Base-by-base conservation (phyloP, 257 asterid species). In the Fraxinus pennsylvanica region DNA sequence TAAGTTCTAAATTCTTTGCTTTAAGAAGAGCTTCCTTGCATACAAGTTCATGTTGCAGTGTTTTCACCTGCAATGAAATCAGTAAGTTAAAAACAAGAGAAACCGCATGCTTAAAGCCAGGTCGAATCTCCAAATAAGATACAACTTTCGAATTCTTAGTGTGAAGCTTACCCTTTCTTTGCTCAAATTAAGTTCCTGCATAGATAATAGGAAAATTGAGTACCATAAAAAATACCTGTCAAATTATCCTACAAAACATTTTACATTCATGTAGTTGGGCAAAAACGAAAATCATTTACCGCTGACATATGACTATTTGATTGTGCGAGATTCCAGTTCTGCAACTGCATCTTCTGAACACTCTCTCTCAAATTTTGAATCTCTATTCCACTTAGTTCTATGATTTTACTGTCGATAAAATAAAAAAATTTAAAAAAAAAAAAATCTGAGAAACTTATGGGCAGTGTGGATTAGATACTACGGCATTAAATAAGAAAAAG, bases 301-400 rank as follows among this genome's bases (percentile, higher is more conserved):
- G 94, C 92, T 67, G 81, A 74, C 91, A 94, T 90, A n/a, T 76
- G 92, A 78, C 91, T 88, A 75, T 94, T 94, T 38, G 93, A 84
- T 81, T 90, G 94, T 87, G 97, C 98, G 77, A 94, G 91, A 78
- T 75, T 87, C 96, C 96, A 91, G 66, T 94, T 94, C 65, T 94
- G 98, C 83, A 88, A 75, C 85, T 91, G 97, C 92, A 92, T 82
- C 80, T 88, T 94, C 87, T 94, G 94, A 74, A 92, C 86, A 81
- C 84, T 86, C 38, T 72, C 52, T 76, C 92, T 87, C 86, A 92
- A 66, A 38, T 83, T 89, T 84, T 89, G 91, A 72, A 94, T 86
- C 89, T 92, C 98, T 71, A 63, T 43, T 70, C 96, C 97, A 82
- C 88, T 90, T 81, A 92, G 32, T 74, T 92, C 97, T 83, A 94